phyloP scores from a whole-genome alignment of 2,329 filamentous ascomycete species.

The Alternaria tenuissima region DNA sequence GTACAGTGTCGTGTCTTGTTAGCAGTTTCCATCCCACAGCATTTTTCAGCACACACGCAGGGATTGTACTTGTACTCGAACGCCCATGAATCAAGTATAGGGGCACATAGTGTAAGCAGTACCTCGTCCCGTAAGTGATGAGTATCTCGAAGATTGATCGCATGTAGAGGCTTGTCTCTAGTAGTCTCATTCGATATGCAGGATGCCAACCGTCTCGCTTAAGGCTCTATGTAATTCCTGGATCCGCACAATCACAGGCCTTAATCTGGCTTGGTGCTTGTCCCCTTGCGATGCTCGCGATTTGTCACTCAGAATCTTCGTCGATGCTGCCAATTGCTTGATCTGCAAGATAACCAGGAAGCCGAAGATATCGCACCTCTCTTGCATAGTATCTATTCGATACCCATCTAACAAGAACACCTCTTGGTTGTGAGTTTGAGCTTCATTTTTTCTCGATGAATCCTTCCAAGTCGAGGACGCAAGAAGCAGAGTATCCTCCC shows the following conservation, averaged over 20 bases:
- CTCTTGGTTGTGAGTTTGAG: neutral
- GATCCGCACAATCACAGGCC: neutral
- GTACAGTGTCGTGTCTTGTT: neutral
- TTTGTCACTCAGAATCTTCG: neutral
- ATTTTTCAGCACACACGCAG: too few relatives aligned
- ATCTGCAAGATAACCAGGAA: neutral
- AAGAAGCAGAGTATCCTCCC: neutral
- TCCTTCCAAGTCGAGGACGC: neutral
- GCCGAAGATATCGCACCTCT: neutral
- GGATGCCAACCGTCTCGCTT: neutral
- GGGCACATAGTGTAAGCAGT: neutral
- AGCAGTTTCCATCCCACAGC: neutral
- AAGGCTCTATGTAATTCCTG: neutral
- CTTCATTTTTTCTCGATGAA: neutral
- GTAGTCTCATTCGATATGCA: neutral
- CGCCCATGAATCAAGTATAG: neutral
- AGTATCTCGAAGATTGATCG: neutral
- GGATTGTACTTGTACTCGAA: neutral
- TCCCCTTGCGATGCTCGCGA: neutral
- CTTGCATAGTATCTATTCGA: constrained; percentile 1
- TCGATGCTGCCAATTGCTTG: neutral
- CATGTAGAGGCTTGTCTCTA: neutral
- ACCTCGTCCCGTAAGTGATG: neutral
- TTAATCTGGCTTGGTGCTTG: neutral
- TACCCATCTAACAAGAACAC: neutral